phyloP scores from a whole-genome alignment of 2,329 filamentous ascomycete species.

The Botryotinia narcissicola region DNA sequence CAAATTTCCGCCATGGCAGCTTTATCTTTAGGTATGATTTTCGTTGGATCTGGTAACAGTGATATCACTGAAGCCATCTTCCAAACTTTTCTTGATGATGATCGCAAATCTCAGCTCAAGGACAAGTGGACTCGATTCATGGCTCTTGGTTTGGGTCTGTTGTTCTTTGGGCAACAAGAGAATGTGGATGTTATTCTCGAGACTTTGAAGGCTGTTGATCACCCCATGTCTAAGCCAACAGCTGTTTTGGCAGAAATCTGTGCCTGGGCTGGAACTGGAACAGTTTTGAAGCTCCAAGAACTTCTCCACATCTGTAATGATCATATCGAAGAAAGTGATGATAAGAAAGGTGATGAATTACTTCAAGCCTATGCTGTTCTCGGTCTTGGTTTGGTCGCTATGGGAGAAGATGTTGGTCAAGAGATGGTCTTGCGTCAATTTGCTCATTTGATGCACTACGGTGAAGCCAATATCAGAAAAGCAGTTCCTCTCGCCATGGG shows the following conservation, averaged over 20 bases:
- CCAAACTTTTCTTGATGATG: constrained; percentile 89
- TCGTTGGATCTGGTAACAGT: constrained; percentile 86
- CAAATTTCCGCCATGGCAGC: constrained; percentile 96
- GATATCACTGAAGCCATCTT: constrained; percentile 92
- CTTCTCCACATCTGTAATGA: constrained; percentile 97
- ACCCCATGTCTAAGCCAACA: constrained; percentile 95
- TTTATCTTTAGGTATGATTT: constrained; percentile 83
- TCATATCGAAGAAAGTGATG: constrained; percentile 89
- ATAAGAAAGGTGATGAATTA: constrained; percentile 93
- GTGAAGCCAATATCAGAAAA: constrained; percentile 93
- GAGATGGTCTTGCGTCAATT: constrained; percentile 99
- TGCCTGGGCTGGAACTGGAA: constrained; percentile 95
- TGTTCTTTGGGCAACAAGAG: constrained; percentile 96
- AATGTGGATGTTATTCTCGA: constrained; percentile 98
- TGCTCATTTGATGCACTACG: constrained; percentile 98
- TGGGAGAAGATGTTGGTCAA: constrained; percentile 97
- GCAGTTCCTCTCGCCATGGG: constrained; percentile 96
- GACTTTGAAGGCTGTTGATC: constrained; percentile 93
- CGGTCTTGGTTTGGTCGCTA: constrained; percentile 88
- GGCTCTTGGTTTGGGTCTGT: constrained; percentile 84
- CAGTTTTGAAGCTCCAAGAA: constrained; percentile 95
- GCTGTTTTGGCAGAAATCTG: constrained; percentile 93
- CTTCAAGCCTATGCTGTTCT: constrained; percentile 95
- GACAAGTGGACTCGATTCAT: constrained; percentile 99
- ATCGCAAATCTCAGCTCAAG: constrained; percentile 84